Evolutionary conservation across 2,329 filamentous ascomycete genomes (phyloP), one percentile per base, ranked within the genome.

Genomic region (Colletotrichum australisinense): DNA sequence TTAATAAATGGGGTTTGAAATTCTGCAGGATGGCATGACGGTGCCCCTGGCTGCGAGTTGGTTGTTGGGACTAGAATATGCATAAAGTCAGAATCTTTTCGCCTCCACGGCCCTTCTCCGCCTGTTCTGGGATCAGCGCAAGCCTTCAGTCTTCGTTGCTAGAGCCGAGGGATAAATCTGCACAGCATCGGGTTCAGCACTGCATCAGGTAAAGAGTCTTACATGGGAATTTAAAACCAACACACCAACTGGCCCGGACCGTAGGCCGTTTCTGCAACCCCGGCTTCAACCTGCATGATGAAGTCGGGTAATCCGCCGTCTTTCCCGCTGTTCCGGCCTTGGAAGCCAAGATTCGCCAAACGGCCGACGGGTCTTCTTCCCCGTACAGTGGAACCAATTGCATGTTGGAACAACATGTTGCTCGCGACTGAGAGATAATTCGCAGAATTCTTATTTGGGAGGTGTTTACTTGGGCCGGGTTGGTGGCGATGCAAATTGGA

Each of bases 221-320:
- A 63, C 57, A 63, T 52, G 57, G 57, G 42, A 68, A 32, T 68
- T 9, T 63, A 63, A 24, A 16, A 55, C 42, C 30, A 30, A 32
- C 57, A 30, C 32, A 22, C 8, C 22, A 49, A 63, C 58, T 62
- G 58, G 49, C 24, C 57, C 66, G 58, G 46, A 56, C 58, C 57
- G 46, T 22, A 32, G 35, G 24, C 66, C 66, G 49, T n/a, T 53
- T 46, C 28, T 42, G n/a, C 32, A 42, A 68, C 59, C 57, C 65
- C 65, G 57, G 56, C 42, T 24, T 53, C 32, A 28, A 38, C 24
- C 57, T 68, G 46, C 57, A 67, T 60, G 28, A 67, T 56, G n/a
- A 67, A 28, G 30, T 56, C 12, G 9, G 32, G 26, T 19, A 26
- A 46, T 46, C 38, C 65, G 55, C 57, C 65, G 57, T 22, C 57